Conservation (phyloP, 2,329 filamentous ascomycete genomes). For the Colletotrichum sp. region DNA sequence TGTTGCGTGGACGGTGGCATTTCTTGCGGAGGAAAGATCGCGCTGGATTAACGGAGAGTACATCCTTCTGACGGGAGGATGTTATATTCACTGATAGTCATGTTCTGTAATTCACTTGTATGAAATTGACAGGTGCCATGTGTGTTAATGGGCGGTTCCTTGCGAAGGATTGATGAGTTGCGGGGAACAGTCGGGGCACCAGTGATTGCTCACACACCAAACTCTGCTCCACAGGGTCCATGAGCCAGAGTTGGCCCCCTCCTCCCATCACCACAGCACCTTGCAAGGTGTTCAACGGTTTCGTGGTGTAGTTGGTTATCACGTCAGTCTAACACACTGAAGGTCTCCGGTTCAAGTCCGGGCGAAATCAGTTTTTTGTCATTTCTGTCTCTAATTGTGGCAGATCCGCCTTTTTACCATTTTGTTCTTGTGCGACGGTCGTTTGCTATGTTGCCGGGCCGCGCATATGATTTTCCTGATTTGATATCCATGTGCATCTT, state of each 20-base stretch:
- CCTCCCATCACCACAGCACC: not conserved
- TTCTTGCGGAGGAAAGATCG: not conserved
- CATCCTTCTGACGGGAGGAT: not conserved
- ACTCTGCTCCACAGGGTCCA: fast-evolving
- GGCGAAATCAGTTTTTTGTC: slow-evolving; percentile 18
- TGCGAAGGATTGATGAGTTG: too few species aligned
- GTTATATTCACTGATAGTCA: not conserved
- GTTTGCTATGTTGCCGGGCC: too few species aligned
- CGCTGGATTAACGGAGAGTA: not conserved
- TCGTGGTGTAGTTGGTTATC: slow-evolving; percentile 49
- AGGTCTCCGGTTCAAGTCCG: slow-evolving; percentile 27
- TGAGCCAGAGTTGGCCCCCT: fast-evolving
- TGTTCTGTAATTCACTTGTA: not conserved
- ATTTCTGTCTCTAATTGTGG: not conserved
- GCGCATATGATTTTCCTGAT: too few species aligned
- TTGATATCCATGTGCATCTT: too few species aligned
- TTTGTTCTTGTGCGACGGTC: not conserved
- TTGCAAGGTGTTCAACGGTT: not conserved
- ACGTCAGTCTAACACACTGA: slow-evolving; percentile 52
- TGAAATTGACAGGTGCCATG: too few species aligned
- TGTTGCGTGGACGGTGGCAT: not conserved
- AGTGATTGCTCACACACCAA: too few species aligned
- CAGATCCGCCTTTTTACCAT: not conserved
- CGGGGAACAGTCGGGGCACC: too few species aligned
- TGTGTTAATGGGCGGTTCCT: too few species aligned